These are phyloP conservation scores for Eragrostis tef DNA, from an alignment of 202 grass and related monocot species.

Conservation along the genomic window DNA sequence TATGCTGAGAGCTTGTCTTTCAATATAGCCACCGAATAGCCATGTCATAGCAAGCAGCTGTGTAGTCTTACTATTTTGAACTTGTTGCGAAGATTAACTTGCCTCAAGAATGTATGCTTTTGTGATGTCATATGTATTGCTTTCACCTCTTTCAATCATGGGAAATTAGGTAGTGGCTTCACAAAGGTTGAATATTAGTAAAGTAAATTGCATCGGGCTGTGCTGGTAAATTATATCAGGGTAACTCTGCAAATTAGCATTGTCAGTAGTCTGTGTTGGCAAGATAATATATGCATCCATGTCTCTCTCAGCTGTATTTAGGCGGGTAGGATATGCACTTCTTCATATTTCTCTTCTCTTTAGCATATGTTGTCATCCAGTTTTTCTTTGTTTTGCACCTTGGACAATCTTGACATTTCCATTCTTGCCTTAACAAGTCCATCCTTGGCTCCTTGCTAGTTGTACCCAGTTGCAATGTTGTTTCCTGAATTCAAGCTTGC, in stretches of 20 bases:
- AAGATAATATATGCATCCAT: background rate
- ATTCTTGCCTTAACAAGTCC: background rate
- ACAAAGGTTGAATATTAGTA: background rate
- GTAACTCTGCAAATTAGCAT: background rate
- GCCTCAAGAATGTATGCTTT: conserved; percentile 1
- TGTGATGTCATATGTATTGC: background rate
- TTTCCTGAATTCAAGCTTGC: background rate
- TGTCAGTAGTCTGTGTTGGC: background rate
- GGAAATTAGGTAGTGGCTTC: conserved; percentile 4
- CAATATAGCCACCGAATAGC: conserved; percentile 27
- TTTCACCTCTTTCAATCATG: background rate
- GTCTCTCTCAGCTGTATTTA: background rate
- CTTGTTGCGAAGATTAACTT: conserved; percentile 16
- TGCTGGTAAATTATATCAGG: background rate
- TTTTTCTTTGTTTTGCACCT: background rate
- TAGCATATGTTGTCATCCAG: background rate
- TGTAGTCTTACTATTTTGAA: conserved; percentile 10
- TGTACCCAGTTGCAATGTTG: background rate
- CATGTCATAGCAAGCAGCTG: conserved; percentile 4
- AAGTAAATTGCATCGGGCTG: background rate
- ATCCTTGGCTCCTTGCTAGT: background rate
- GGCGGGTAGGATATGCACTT: background rate
- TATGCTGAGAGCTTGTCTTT: conserved; percentile 21
- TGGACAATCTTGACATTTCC: background rate
- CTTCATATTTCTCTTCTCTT: background rate